Percentiles rank a stretch among this genome's conserved stretches.
Evolutionary conservation across 2,329 filamentous ascomycete species (phyloP).

Genomic region (Epichloe hybrida): DNA sequence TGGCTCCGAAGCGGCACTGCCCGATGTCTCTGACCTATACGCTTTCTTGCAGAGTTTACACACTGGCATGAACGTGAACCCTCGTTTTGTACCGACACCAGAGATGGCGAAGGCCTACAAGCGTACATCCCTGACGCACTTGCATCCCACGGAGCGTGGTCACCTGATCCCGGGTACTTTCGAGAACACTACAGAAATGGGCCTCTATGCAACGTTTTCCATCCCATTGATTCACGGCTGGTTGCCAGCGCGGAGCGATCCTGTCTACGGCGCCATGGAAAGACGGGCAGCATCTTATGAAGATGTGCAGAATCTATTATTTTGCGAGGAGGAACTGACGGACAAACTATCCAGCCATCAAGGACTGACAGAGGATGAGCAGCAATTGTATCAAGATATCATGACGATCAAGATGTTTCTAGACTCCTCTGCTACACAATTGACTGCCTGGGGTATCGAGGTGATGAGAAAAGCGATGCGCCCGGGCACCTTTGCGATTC

Average conservation of each 20-base stretch:
- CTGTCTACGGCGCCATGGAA: conserved; percentile 55
- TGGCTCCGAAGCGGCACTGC: conserved; percentile 49
- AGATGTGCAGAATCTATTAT: conserved; percentile 79
- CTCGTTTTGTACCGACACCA: conserved; percentile 57
- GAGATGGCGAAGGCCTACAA: conserved; percentile 33
- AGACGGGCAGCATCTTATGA: conserved; percentile 77
- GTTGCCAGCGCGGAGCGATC: conserved; percentile 57
- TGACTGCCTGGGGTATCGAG: conserved; percentile 70
- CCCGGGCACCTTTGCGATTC: conserved; percentile 71
- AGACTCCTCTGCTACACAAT: conserved; percentile 66
- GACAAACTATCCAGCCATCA: conserved; percentile 43
- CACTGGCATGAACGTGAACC: conserved; percentile 97
- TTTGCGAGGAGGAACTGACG: conserved; percentile 79
- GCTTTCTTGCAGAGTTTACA: conserved; percentile 77
- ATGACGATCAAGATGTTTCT: conserved; percentile 73
- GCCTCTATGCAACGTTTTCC: conserved; percentile 78
- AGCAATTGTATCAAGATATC: conserved; percentile 71
- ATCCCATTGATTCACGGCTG: conserved; percentile 88
- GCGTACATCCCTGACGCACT: conserved; percentile 37
- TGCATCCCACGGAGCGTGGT: conserved; percentile 36
- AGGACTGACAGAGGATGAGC: conserved; percentile 58
- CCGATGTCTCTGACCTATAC: conserved; percentile 81
- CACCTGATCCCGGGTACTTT: conserved; percentile 56
- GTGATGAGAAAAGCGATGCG: conserved; percentile 56
- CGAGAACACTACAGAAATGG: conserved; percentile 76